phyloP scores from a whole-genome alignment of 208 protist genomes.

The Trichomonas tenax region DNA sequence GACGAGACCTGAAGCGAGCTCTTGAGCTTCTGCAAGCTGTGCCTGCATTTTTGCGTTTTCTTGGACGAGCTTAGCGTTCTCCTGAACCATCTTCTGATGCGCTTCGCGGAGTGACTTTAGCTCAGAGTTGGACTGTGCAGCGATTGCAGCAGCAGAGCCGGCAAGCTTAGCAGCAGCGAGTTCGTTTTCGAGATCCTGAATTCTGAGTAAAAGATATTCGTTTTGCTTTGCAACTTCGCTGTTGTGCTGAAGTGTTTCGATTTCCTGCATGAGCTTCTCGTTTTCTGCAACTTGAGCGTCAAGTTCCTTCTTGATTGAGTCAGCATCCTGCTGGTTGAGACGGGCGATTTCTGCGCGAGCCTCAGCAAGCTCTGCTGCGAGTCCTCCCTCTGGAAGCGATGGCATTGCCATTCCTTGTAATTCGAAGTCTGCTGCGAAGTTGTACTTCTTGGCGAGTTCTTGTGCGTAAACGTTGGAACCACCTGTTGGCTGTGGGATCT shows the following conservation, averaged over 20 bases:
- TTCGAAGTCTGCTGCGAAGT: background rate
- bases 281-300: background rate
- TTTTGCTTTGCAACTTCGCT: background rate
- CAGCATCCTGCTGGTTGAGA: background rate
- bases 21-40: background rate
- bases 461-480: background rate
- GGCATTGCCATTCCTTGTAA: background rate
- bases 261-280: background rate
- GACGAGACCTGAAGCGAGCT: background rate
- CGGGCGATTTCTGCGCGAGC: background rate
- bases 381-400: background rate
- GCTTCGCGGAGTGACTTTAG: background rate
- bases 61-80: background rate
- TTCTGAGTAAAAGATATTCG: background rate
- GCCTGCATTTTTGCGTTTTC: background rate
- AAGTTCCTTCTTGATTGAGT: background rate
- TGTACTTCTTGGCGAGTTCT: background rate
- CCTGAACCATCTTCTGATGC: background rate
- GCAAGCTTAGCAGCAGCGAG: background rate
- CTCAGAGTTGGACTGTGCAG: background rate
- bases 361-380: background rate
- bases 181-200: background rate
- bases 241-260: background rate
- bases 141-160: background rate
- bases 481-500: background rate